phyloP scores from a whole-genome alignment of 163 green algal genomes.

The Chlorella variabilis region DNA sequence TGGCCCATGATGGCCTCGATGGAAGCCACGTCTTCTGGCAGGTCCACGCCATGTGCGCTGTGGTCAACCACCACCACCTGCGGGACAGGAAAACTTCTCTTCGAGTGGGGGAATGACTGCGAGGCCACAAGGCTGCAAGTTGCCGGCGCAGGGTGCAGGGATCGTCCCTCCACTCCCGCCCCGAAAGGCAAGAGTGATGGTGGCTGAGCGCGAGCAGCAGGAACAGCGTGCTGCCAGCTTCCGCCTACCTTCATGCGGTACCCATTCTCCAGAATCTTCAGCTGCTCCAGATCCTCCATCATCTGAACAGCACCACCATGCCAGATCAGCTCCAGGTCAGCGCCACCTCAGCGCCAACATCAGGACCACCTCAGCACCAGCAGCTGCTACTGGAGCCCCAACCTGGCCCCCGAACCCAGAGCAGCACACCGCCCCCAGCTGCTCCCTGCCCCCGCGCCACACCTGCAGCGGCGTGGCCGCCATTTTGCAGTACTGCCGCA shows the following conservation, averaged over 20 bases:
- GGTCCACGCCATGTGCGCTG: conserved; percentile 71
- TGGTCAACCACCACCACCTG: conserved; percentile 71
- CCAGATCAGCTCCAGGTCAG: not conserved
- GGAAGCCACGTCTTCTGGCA: conserved; percentile 68
- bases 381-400: too few relatives aligned
- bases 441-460: too few relatives aligned
- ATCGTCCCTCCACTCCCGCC: too few relatives aligned
- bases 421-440: not conserved
- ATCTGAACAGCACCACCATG: conserved; percentile 48
- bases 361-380: too few relatives aligned
- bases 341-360: too few relatives aligned
- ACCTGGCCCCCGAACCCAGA: too few relatives aligned
- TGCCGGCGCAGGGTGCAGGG: not conserved
- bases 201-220: too few relatives aligned
- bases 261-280: conserved; percentile 79
- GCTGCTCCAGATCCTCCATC: conserved; percentile 82
- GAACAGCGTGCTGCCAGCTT: conserved; percentile 1
- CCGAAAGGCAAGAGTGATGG: too few relatives aligned
- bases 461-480: conserved; percentile 61
- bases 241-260: conserved; percentile 73
- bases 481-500: conserved; percentile 63
- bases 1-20: conserved; percentile 59
- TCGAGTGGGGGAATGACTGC: not conserved
- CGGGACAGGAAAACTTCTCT: not conserved
- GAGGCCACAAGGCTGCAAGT: not conserved